A percentile compares a stretch with the other conserved stretches of the same genome.
These are phyloP conservation scores for Ophiostoma tasmaniense DNA, from an alignment of 2,329 filamentous ascomycete genomes.

Conservation along the genomic window DNA sequence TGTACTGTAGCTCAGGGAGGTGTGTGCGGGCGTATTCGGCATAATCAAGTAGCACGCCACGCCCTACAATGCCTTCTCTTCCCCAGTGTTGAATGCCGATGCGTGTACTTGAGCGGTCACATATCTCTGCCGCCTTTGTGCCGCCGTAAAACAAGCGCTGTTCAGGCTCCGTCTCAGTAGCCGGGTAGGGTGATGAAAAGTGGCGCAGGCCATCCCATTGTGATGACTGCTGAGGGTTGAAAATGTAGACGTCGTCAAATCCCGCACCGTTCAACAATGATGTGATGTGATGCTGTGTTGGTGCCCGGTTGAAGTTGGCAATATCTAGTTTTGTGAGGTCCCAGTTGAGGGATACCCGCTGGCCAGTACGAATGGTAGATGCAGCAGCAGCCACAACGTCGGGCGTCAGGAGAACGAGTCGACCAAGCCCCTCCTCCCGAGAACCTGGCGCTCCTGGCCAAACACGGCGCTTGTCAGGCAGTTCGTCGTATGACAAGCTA, in stretches of 20 bases:
- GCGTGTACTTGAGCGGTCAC: constrained; percentile 34
- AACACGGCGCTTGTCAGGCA: constrained; percentile 39
- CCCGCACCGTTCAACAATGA: constrained; percentile 29
- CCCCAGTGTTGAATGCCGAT: constrained; percentile 32
- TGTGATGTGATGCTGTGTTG: constrained; percentile 30
- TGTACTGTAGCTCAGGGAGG: constrained; percentile 22
- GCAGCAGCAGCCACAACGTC: constrained; percentile 42
- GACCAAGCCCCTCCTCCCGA: constrained; percentile 44
- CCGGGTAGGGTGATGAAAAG: constrained; percentile 24
- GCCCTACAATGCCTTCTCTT: constrained; percentile 40
- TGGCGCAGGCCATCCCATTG: constrained; percentile 44
- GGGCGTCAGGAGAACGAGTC: constrained; percentile 43
- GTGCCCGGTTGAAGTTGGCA: constrained; percentile 25
- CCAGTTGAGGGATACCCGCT: constrained; percentile 37
- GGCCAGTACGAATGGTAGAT: constrained; percentile 43
- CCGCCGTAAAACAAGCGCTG: constrained; percentile 42
- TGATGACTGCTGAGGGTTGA: constrained; percentile 40
- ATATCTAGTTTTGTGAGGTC: constrained; percentile 32
- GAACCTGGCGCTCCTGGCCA: constrained; percentile 39
- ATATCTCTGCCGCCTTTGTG: constrained; percentile 37
- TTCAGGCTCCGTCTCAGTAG: constrained; percentile 32
- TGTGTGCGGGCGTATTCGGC: constrained; percentile 30
- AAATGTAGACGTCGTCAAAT: constrained; percentile 32
- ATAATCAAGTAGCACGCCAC: constrained; percentile 45
- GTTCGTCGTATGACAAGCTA: constrained; percentile 30